Base-by-base conservation (phyloP, 768 basidiomycete species). In the Terana coerulea region DNA sequence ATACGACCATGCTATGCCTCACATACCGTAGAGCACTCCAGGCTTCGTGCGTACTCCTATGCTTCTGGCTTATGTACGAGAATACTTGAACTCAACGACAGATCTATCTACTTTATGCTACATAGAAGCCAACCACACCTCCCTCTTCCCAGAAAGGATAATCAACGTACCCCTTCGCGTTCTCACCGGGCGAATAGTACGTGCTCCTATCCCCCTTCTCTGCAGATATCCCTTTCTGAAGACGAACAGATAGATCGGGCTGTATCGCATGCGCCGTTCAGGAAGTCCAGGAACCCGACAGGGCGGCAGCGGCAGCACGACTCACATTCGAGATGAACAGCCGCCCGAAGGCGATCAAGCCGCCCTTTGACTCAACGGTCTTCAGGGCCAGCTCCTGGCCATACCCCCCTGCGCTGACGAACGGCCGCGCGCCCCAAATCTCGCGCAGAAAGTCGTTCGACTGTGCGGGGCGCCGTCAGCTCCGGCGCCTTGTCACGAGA, bases 401-500 rank as follows among this genome's bases (percentile, higher is more conserved):
- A 46, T 59, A 61, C 1, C 57, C 64, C 28, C 60, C 61, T 15
- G 59, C 59, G 29, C 43, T 35, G 43, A 65, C 53, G 37, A 62
- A 53, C 17, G 40, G 51, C 14, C 54, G 44, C n/a, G 54, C 47
- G 10, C 12, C 14, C 55, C 55, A 56, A 9, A 64, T 73, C 73
- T 50, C 55, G 12, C 52, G 43, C 11, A 56, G 24, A 43, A 56
- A 56, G 17, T 56, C 55, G 34, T 49, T 66, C 3, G 46, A 48
- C 52, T 54, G 46, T 49, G 19, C 14, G 31, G 25, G 15, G n/a
- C n/a, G n/a, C 17, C 25, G 35, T 40, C 28, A n/a, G n/a, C 12
- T 34, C 22, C n/a, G 67, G 28, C 5, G n/a, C 21, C 12, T 4
- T 10, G 22, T 15, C 12, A 12, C 44, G 8, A 22, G 28, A 33